Evolutionary conservation across 176 grass and related monocot species (phyloP).

Genomic region (Miscanthus lutarioriparius): DNA sequence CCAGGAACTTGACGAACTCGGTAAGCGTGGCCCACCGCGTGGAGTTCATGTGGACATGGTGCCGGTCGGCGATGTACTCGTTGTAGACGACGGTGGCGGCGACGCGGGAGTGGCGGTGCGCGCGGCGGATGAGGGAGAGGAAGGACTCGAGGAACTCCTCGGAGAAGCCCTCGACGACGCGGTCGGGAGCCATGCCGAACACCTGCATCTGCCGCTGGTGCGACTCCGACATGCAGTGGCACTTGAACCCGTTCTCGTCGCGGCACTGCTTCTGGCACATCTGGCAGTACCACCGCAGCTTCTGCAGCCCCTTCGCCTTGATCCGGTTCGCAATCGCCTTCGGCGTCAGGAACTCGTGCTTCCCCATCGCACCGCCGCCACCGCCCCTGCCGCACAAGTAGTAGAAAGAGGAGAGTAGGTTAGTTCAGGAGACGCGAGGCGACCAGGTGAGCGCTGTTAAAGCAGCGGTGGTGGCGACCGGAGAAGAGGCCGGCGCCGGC

Average conservation of each 20-base stretch:
- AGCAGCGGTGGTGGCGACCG: neutral
- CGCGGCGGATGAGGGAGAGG: slow-evolving; percentile 61
- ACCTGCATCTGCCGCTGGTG: slow-evolving; percentile 98
- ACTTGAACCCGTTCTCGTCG: slow-evolving; percentile 94
- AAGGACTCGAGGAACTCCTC: slow-evolving; percentile 75
- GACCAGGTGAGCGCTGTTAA: neutral
- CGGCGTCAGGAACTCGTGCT: slow-evolving; percentile 79
- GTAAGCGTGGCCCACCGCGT: slow-evolving; percentile 76
- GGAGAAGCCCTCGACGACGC: slow-evolving; percentile 68
- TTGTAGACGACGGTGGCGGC: slow-evolving; percentile 91
- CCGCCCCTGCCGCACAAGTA: slow-evolving; percentile 12
- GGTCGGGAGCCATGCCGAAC: slow-evolving; percentile 77
- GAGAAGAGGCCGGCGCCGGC: neutral
- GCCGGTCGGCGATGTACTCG: slow-evolving; percentile 69
- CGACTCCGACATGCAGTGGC: slow-evolving; percentile 89
- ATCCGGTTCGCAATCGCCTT: slow-evolving; percentile 90
- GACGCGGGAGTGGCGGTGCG: slow-evolving; percentile 77
- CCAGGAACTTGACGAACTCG: slow-evolving; percentile 80
- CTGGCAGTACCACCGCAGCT: slow-evolving; percentile 96
- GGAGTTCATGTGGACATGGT: slow-evolving; percentile 89
- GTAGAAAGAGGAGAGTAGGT: too few species aligned
- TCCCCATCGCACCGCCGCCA: slow-evolving; percentile 60
- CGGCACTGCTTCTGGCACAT: slow-evolving; percentile 98
- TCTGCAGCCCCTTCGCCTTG: slow-evolving; percentile 86
- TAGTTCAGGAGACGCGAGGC: neutral